A percentile compares a stretch with the other conserved stretches of the same genome.
phyloP scores from a whole-genome alignment of 148 eudicot genomes.

The Rhododendron molle region DNA sequence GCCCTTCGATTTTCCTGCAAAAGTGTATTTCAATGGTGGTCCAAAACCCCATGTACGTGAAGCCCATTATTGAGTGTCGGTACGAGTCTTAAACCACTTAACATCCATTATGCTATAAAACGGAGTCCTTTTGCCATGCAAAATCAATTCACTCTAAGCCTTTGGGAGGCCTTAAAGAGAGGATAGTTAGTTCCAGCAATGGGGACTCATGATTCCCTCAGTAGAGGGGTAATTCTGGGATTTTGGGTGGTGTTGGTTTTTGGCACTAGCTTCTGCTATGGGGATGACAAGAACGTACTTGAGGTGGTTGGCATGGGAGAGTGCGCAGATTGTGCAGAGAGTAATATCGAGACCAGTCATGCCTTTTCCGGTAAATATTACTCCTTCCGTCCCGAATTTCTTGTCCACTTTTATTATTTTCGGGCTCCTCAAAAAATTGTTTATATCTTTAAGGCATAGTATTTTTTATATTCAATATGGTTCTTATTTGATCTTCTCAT shows the following conservation, averaged over 20 bases:
- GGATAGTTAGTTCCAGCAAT: not conserved
- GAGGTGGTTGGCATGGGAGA: conserved; percentile 46
- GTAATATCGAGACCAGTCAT: conserved; percentile 18
- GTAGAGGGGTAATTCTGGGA: conserved; percentile 16
- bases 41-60: conserved; percentile 20
- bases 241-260: conserved; percentile 28
- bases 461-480: too few species aligned
- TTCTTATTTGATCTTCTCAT: too few species aligned
- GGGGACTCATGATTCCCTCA: conserved; percentile 13
- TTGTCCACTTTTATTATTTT: too few species aligned
- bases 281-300: conserved; percentile 18
- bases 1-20: not conserved
- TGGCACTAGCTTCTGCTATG: conserved; percentile 36
- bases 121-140: not conserved
- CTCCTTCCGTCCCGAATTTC: too few species aligned
- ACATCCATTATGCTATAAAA: not conserved
- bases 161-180: not conserved
- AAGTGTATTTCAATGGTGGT: conserved; percentile 3
- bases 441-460: too few species aligned
- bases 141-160: not conserved
- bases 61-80: conserved; percentile 13
- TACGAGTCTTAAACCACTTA: not conserved
- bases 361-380: conserved; percentile 17
- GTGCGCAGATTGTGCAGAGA: conserved; percentile 42
- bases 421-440: too few species aligned